Percentiles rank a stretch among this genome's conserved stretches.
Evolutionary conservation across 140 eudicot genomes (phyloP).

Genomic region (Bidens hawaiensis): DNA sequence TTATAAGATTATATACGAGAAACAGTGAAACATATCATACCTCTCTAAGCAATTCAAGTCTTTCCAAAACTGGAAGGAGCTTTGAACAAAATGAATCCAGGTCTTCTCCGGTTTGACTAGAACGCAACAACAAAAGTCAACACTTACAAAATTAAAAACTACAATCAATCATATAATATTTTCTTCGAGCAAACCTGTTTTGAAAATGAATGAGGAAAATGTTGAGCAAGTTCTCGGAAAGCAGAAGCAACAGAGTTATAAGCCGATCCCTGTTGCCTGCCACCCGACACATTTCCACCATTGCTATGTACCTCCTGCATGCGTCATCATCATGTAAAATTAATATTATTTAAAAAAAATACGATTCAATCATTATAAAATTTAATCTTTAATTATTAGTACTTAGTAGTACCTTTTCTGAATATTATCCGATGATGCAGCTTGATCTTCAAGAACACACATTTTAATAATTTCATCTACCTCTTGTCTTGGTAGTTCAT

Average conservation of each 20-base stretch:
- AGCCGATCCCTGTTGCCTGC: conserved; percentile 73
- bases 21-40: conserved; percentile 31
- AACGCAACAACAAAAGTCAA: conserved; percentile 8
- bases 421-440: conserved; percentile 69
- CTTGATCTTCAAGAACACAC: conserved; percentile 49
- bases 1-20: background rate
- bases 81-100: conserved; percentile 48
- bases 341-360: background rate
- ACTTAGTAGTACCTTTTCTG: conserved; percentile 50
- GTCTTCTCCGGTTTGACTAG: conserved; percentile 40
- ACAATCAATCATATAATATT: background rate
- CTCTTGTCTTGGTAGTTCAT: conserved; percentile 91
- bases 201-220: conserved; percentile 83
- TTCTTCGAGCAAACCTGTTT: conserved; percentile 44
- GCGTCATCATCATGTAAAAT: background rate
- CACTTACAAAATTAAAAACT: background rate
- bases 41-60: conserved; percentile 81
- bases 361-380: background rate
- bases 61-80: conserved; percentile 67
- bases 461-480: conserved; percentile 77
- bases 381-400: background rate
- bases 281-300: conserved; percentile 91
- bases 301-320: conserved; percentile 87
- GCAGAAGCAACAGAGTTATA: conserved; percentile 61
- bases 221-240: conserved; percentile 83